Base-by-base conservation (phyloP, 2,329 filamentous ascomycete genomes). In the Lecanicillium sp. region DNA sequence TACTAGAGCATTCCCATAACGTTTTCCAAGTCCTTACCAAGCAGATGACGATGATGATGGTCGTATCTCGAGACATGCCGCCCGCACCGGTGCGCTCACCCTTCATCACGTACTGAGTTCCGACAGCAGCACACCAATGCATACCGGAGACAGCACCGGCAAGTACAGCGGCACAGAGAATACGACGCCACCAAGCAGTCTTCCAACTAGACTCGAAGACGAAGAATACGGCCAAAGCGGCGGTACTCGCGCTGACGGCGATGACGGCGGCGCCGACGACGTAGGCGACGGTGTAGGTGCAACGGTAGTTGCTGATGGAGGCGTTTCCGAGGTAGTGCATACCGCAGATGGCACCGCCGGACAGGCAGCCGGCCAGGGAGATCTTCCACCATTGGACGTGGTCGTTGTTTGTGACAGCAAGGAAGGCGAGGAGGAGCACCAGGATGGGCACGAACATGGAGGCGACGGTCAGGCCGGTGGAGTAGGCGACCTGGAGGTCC, bases 271-370 rank as follows among this genome's bases (percentile, higher is more conserved):
- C 79, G 2, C 83, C 86, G 2, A 84, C 67, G 14, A 94, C 75
- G 58, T 81, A 80, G 19, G 66, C 67, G 12, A 68, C 60, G 3
- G 67, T 64, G 56, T 90, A 90, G 10, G 71, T 66, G 56, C 86
- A 83, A 4, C 62, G 66, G 60, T 93, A 95, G 62, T 94, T 91
- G 23, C 75, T 74, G 52, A 91, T 89, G 27, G 87, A 88, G 26
- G 85, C 78, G 60, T 94, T 90, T n/a, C 87, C 87, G 15, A 91
- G 71, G 58, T 93, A 94, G 63, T 94, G 87, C 88, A 94, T 93
- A 26, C 84, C 86, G 51, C 85, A 88, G 42, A 93, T 83, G 19
- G 87, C 83, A 5, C 81, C 72, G 12, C 89, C 89, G 2, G 85
- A 84, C 36, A 90, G 72, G 1, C 80, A 60, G 6, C 88, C 87